These are phyloP conservation scores for Mycena galericulata DNA, from an alignment of 768 basidiomycete genomes.

Conservation along the genomic window DNA sequence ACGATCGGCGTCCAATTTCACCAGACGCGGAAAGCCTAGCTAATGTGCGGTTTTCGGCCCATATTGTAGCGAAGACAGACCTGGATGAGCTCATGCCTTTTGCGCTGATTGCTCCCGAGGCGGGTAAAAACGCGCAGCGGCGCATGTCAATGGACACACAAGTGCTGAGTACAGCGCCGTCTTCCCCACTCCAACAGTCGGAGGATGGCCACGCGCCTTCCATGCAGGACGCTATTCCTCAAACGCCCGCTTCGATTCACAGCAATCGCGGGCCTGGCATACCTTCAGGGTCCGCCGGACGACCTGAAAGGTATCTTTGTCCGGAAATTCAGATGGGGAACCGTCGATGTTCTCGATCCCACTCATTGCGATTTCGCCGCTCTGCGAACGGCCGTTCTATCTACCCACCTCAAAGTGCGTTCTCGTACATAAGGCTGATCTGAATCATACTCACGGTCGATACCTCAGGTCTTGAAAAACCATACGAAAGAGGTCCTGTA, in stretches of 20 bases:
- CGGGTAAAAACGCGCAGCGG: constrained; percentile 55
- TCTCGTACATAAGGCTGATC: not conserved
- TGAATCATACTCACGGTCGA: not conserved
- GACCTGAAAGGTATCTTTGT: constrained; percentile 81
- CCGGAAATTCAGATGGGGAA: constrained; percentile 90
- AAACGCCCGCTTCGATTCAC: constrained; percentile 52
- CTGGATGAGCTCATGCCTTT: constrained; percentile 76
- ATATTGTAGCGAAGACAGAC: constrained; percentile 70
- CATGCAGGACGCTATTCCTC: constrained; percentile 44
- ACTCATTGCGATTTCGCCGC: constrained; percentile 90
- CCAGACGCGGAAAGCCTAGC: constrained; percentile 80
- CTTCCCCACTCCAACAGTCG: constrained; percentile 49
- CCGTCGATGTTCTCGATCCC: constrained; percentile 87
- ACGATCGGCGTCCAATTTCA: constrained; percentile 66
- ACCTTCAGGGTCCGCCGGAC: constrained; percentile 69
- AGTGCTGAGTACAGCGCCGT: constrained; percentile 43
- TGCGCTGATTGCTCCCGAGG: constrained; percentile 82
- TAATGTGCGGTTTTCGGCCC: constrained; percentile 82
- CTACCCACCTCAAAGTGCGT: constrained; percentile 86
- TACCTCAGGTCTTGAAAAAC: constrained; percentile 76
- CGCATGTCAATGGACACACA: constrained; percentile 48
- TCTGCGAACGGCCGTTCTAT: constrained; percentile 84
- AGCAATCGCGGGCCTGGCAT: constrained; percentile 52
- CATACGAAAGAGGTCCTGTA: constrained; percentile 92
- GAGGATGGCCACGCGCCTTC: constrained; percentile 58